Base-by-base conservation (phyloP, 805 yeast genomes). In the Tetrapisispora fleetii region DNA sequence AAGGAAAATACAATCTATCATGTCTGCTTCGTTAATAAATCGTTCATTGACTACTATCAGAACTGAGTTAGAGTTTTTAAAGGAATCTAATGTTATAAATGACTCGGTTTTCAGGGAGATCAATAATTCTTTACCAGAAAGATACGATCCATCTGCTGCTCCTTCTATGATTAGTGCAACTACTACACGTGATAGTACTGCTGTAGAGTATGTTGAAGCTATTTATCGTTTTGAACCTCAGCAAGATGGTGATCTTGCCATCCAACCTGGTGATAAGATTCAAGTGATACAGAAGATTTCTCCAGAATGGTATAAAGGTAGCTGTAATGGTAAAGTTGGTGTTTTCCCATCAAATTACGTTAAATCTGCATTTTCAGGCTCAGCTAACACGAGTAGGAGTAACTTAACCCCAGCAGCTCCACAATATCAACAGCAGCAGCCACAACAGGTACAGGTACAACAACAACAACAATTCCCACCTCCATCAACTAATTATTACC, bases 311-410 rank as follows among this genome's bases (percentile, higher is more conserved):
- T 89, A 93, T 85, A 83, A 78, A 61, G 99, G 99, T 43, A 68
- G 70, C 17, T 63, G 73, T 40, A 74, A 77, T 50, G 77, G 78
- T 5, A 64, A 66, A 32, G 75, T 76, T 8, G 99, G 98, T 40
- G 81, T 90, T 60, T 90, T 93, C 70, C 99, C 99, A 9, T 71
- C 91, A 1, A 87, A 87, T 63, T 91, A 93, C 60, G 95, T 89
- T 45, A 75, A 73, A 49, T 56, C 65, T 1, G 56, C 58, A 9
- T 59, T 56, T 28, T 57, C 57, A n/a, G 63, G 54, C 11, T 38
- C 51, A 1, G 45, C 42, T 24, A 48, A 43, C 11, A 32, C 28
- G 17, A 44, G 58, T 37, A 43, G 57, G 37, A 39, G 30, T 33
- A 47, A 47, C 19, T 51, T 46, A 5, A 48, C 54, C 16, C 60